A percentile compares a stretch with the other conserved stretches of the same genome.
These are phyloP conservation scores for Purpureocillium lavendulum DNA, from an alignment of 2,329 filamentous ascomycete species.

Conservation along the genomic window DNA sequence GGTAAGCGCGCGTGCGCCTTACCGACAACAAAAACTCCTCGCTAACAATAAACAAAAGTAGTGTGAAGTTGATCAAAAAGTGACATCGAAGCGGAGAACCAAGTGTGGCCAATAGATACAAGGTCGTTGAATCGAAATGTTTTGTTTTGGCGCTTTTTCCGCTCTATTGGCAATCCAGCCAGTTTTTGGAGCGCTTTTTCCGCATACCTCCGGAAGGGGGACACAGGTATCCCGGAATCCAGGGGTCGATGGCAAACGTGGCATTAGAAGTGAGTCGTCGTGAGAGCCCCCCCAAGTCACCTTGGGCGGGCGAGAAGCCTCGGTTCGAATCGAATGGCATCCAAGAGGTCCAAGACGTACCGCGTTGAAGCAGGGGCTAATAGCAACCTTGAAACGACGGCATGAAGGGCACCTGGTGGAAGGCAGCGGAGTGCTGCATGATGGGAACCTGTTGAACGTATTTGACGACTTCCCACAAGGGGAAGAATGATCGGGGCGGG, in stretches of 20 bases:
- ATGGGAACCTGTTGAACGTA: slow-evolving; percentile 41
- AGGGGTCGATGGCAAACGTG: neutral
- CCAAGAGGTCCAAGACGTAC: no score
- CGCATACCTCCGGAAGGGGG: no score
- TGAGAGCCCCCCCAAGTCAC: no score
- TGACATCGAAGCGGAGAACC: slow-evolving; percentile 1
- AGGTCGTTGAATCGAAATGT: slow-evolving; percentile 4
- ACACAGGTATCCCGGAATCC: no score
- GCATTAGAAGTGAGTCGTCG: no score
- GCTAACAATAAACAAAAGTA: slow-evolving; percentile 1
- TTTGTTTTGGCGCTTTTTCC: neutral
- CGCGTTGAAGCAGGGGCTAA: slow-evolving; percentile 3
- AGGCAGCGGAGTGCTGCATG: slow-evolving; percentile 39
- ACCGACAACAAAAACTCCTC: slow-evolving; percentile 7
- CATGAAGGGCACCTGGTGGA: slow-evolving; percentile 45
- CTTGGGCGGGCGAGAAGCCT: no score
- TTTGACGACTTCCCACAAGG: slow-evolving; percentile 44
- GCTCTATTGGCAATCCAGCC: neutral
- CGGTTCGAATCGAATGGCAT: no score
- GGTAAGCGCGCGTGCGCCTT: neutral
- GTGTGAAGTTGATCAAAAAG: neutral
- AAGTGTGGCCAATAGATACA: slow-evolving; percentile 3
- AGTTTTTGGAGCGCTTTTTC: neutral
- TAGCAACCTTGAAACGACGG: slow-evolving; percentile 45
- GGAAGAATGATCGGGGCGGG: slow-evolving; percentile 38